Base-by-base conservation (phyloP, 495 filamentous ascomycete genomes). In the Annulohypoxylon nitens region DNA sequence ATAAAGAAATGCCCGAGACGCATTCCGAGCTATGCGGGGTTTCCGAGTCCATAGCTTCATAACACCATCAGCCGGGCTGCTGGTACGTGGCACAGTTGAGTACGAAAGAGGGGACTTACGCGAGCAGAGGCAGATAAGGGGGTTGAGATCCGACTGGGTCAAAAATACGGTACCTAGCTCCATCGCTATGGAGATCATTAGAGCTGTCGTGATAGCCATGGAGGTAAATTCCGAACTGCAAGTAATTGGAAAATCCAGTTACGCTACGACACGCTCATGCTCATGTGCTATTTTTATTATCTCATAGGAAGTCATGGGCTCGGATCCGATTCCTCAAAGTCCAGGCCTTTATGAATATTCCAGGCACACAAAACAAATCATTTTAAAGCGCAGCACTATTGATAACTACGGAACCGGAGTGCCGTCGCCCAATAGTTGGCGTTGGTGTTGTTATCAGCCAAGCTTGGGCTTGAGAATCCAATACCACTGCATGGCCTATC, bases 111-210 rank as follows among this genome's bases (percentile, higher is more conserved):
- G 50, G 23, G 6, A 30, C 23, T 54, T 26, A 54, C 25, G 50
- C 34, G 50, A 54, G 25, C 50, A 54, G 25, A 54, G 12, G 12
- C 50, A 54, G 50, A 54, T 54, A 54, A 54, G 50, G 12, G 25
- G 53, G 33, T 3, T 57, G 0, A 0, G 18, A 57, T 37, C 53
- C 53, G 53, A 37, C 33, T 57, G 53, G 53, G 30, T 57, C 9
- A 18, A 37, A n/a, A 33, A 25, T 51, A 51, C 48, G 48, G 18
- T 51, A 51, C 18, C 48, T 26, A 25, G 9, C 18, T 10, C 48
- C 18, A 51, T 51, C 48, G 8, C 4, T 25, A 26, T 51, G 23
- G 23, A 51, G 48, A 25, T 25, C 25, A 33, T 12, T 12, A n/a
- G 25, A 26, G 50, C 50, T 33, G 25, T 33, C 25, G 25, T 33